Evolutionary conservation across 208 protist genomes (phyloP), one percentile per base, ranked within the genome.

Genomic region (Blastocrithidia nonstop): DNA sequence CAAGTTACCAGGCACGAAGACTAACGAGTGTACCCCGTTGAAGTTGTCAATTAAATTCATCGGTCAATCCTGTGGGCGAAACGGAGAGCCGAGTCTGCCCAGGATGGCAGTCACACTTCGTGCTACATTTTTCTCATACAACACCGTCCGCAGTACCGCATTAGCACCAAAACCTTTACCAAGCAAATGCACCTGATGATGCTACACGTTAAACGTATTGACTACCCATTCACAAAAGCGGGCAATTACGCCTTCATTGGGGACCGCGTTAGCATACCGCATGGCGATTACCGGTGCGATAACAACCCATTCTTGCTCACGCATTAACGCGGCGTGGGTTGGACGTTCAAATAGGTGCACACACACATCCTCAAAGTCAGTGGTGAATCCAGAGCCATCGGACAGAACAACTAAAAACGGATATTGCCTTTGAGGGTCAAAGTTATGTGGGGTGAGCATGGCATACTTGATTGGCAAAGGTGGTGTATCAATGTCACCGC

Each of bases 361-460:
- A 45, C 81, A 90, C 13, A 90, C 72, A 48, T 90, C 81, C 45
- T 86, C 81, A 62, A 90, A 90, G 53, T 90, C 81, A 0, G 71
- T 60, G 7, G 66, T 60, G 35, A 84, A 54, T 21, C 81, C 81
- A 13, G 76, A 44, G 45, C 87, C 73, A 45, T 90, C 76, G 1
- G 76, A 66, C 6, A 87, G 58, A 5, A 85, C 75, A 11, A 90
- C 70, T 68, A 90, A 78, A 47, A 80, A 90, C 13, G 76, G 81
- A 46, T 77, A 72, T 45, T 80, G 67, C 15, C 55, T 19, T 15
- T 75, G 63, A 15, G 61, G 53, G 16, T 56, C 60, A 70, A 70
- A 90, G 28, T 68, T 62, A 29, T 59, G 61, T 3, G 81, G 81
- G 3, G 61, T 46, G n/a, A 90, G 39, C 72, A 87, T 85, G 28